A percentile compares a stretch with the other conserved stretches of the same genome.
Evolutionary conservation across 2,329 filamentous ascomycete species (phyloP).

Genomic region (Tolypocladium sp.): DNA sequence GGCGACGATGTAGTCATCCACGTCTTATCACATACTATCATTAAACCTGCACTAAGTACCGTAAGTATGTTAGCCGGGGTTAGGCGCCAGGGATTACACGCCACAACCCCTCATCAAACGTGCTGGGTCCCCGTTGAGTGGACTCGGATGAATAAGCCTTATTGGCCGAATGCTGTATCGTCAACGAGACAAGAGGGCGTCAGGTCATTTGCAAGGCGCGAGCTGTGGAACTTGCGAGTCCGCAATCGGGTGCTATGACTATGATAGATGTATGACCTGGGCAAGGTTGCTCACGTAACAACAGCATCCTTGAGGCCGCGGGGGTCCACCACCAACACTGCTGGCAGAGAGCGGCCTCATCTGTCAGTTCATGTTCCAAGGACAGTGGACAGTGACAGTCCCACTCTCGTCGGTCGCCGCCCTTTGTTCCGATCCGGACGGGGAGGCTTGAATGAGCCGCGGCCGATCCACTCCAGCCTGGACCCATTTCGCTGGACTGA

Average conservation of each 20-base stretch:
- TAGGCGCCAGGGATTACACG: background rate
- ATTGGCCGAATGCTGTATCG: background rate
- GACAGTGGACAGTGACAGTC: background rate
- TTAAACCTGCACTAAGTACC: too few relatives aligned
- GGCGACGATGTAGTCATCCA: background rate
- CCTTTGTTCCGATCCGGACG: background rate
- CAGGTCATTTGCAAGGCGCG: background rate
- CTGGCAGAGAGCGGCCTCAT: background rate
- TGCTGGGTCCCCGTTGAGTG: background rate
- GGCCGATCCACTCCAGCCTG: background rate
- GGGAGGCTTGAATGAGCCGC: background rate
- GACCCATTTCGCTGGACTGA: background rate
- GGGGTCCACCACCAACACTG: background rate
- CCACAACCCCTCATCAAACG: background rate
- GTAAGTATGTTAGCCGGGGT: background rate
- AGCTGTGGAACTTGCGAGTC: background rate
- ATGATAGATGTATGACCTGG: background rate
- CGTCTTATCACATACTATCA: background rate
- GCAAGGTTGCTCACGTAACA: too few relatives aligned
- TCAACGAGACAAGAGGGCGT: background rate
- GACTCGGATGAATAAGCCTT: background rate
- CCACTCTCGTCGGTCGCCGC: background rate
- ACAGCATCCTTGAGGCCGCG: background rate
- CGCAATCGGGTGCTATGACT: background rate
- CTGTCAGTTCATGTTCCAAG: too few relatives aligned